phyloP scores from a whole-genome alignment of 2,329 filamentous ascomycete genomes.

The Fusarium sp. region DNA sequence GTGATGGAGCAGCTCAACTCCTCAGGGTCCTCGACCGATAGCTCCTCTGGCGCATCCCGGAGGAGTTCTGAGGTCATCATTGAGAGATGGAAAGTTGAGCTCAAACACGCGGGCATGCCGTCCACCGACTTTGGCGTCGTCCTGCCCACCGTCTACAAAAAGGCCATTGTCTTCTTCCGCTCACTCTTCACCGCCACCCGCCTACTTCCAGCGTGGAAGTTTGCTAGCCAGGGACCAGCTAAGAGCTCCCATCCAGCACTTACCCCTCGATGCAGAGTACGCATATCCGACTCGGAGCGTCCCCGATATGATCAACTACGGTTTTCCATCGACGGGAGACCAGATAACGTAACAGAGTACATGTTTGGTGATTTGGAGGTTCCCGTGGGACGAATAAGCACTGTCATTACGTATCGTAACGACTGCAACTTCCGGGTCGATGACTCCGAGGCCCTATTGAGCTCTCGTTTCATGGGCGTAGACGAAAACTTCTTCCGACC shows the following conservation, averaged over 20 bases:
- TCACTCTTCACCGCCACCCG: conserved; percentile 86
- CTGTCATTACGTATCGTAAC: conserved; percentile 84
- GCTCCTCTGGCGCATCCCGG: conserved; percentile 54
- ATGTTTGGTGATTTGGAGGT: conserved; percentile 87
- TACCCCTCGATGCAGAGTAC: conserved; percentile 83
- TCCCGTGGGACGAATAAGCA: conserved; percentile 84
- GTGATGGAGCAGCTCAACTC: conserved; percentile 83
- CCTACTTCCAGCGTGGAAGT: conserved; percentile 87
- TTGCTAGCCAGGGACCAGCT: conserved; percentile 76
- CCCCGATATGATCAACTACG: conserved; percentile 73
- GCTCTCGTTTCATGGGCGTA: conserved; percentile 91
- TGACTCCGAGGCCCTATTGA: conserved; percentile 88
- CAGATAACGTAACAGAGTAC: conserved; percentile 73
- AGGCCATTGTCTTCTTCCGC: conserved; percentile 93
- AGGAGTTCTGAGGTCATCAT: conserved; percentile 80
- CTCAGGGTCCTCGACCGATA: conserved; percentile 64
- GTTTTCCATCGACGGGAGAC: conserved; percentile 50
- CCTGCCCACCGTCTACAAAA: conserved; percentile 94
- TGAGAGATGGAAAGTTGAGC: conserved; percentile 89
- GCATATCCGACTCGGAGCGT: conserved; percentile 67
- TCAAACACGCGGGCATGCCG: conserved; percentile 66
- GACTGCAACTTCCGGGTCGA: conserved; percentile 93
- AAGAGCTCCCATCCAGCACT: conserved; percentile 76
- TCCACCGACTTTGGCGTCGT: conserved; percentile 67
- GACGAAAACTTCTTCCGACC: conserved; percentile 90